A percentile compares a stretch with the other conserved stretches of the same genome.
These are phyloP conservation scores for Bothriochloa decipiens DNA, from an alignment of 176 grass and related monocot species.

Conservation along the genomic window DNA sequence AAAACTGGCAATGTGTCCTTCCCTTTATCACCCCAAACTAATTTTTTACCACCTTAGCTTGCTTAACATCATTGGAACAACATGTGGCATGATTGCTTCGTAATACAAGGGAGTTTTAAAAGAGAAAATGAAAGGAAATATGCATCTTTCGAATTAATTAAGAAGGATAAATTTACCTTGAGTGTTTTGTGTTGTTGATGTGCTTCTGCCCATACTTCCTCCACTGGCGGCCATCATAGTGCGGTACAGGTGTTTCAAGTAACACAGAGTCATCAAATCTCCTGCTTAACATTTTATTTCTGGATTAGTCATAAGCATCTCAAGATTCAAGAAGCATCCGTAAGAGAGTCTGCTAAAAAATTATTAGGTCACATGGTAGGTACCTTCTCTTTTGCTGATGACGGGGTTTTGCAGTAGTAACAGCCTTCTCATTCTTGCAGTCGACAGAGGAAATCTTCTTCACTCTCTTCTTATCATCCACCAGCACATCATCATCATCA, in stretches of 20 bases:
- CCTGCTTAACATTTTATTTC: constrained; percentile 29
- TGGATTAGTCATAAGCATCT: neutral
- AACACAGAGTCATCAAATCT: constrained; percentile 37
- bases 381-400: constrained; percentile 50
- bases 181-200: constrained; percentile 46
- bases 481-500: neutral
- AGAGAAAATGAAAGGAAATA: neutral
- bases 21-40: neutral
- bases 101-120: neutral
- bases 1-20: neutral
- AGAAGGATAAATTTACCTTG: constrained; percentile 36
- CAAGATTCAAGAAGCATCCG: neutral
- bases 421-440: neutral
- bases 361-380: neutral
- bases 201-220: constrained; percentile 65
- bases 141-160: neutral
- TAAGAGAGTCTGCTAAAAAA: neutral
- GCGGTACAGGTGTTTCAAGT: constrained; percentile 42
- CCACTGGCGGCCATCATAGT: constrained; percentile 59
- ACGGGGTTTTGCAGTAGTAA: constrained; percentile 20
- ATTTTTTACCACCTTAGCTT: neutral
- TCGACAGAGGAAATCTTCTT: constrained; percentile 15
- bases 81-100: neutral
- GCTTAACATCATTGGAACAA: neutral
- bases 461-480: constrained; percentile 33